Evolutionary conservation across 139 green algal genomes (phyloP), one percentile per base, ranked within the genome.

Genomic region (Nannochloris sp.): DNA sequence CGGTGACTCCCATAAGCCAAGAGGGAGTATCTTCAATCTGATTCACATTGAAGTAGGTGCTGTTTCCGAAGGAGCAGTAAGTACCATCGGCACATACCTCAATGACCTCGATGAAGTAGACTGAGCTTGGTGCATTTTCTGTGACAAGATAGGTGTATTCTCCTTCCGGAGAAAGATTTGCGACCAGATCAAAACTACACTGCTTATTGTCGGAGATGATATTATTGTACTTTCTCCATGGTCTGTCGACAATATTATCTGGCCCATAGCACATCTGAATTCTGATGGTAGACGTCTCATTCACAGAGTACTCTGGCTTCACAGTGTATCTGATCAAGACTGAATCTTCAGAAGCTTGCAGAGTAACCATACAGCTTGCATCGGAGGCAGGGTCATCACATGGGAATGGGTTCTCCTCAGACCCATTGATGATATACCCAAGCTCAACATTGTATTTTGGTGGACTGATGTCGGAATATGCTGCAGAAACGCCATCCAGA

Each of bases 201-300:
- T 75, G 62, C 29, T 70, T 75, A 53, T 75, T 61, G 6, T 71
- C 63, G 37, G 8, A 10, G 56, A 76, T 71, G 56, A 71, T 36
- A 14, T 53, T 13, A 16, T 63, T 60, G 53, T 37, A 20, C 55
- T 71, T 71, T 43, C 69, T 51, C 69, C 69, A 76, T 53, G 69
- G 40, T 13, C 69, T 50, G 53, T 71, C 33, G 2, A 36, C 1
- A 5, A 49, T 51, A 10, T 29, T 67, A 23, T 31, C n/a, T 36
- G 30, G 20, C 31, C 31, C n/a, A 33, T 65, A 76, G 58, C 69
- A 76, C 5, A 8, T n/a, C 31, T 62, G 59, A 17, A 76, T 29
- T 13, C 29, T 67, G 30, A 76, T 49, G 23, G 69, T 63, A 28
- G 63, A 70, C 5, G 63, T 55, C 20, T 14, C 61, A 55, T 76